Percentiles rank a stretch among this genome's conserved stretches.
Conservation (phyloP, 78 protist species). For the Dictyostelium purpureum region DNA sequence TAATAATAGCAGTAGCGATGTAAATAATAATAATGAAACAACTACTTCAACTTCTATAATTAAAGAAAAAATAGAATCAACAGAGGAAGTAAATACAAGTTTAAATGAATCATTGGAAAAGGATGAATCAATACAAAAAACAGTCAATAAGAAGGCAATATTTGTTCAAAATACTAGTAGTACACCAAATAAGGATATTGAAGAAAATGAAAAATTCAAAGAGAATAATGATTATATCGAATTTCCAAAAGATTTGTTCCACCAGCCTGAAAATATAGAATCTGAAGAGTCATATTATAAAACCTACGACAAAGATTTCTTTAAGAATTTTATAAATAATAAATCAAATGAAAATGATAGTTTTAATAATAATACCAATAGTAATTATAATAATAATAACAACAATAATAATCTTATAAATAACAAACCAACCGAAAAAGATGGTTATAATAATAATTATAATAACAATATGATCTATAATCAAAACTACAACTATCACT, state of each 20-base stretch:
- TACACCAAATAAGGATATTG: not conserved
- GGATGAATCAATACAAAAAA: not conserved
- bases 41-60: not conserved
- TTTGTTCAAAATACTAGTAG: conserved; percentile 2
- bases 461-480: not conserved
- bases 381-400: not conserved
- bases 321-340: conserved; percentile 1
- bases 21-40: too few relatives aligned
- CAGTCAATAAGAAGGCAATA: not conserved
- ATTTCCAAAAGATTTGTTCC: conserved; percentile 14
- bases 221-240: conserved; percentile 11
- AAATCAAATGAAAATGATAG: not conserved
- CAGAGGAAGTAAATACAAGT: not conserved
- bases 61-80: not conserved
- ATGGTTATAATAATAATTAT: not conserved
- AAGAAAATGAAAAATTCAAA: not conserved
- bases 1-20: too few relatives aligned
- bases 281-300: conserved; percentile 1
- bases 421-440: too few relatives aligned
- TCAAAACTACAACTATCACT: not conserved
- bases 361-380: not conserved
- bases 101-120: not conserved
- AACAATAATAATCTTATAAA: not conserved
- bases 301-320: not conserved
- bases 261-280: not conserved